Evolutionary conservation across 2,329 filamentous ascomycete species (phyloP).

Genomic region (Curvularia sp.): DNA sequence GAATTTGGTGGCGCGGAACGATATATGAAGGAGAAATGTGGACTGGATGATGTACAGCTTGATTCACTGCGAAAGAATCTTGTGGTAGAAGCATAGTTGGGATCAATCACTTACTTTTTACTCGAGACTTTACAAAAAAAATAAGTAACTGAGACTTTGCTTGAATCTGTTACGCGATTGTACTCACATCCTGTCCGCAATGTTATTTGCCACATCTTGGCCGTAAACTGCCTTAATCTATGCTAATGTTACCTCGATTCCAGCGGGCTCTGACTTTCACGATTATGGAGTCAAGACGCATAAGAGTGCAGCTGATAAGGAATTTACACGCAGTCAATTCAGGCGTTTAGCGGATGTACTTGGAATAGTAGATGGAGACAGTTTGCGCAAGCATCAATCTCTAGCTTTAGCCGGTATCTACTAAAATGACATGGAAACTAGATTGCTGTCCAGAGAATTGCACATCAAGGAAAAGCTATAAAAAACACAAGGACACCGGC

Average conservation of each 20-base stretch:
- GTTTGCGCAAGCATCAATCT: neutral
- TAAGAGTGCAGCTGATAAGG: neutral
- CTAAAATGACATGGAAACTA: neutral
- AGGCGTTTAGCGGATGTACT: neutral
- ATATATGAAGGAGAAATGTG: constrained; percentile 67
- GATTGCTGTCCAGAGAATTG: neutral
- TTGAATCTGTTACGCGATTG: too few relatives aligned
- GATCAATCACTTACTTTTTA: too few relatives aligned
- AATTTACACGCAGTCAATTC: neutral
- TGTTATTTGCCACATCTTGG: too few relatives aligned
- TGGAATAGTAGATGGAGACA: neutral
- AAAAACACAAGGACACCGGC: neutral
- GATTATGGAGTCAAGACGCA: neutral
- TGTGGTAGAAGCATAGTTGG: constrained; percentile 18
- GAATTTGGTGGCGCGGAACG: constrained; percentile 69
- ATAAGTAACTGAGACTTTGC: too few relatives aligned
- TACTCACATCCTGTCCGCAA: too few relatives aligned
- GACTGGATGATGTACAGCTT: constrained; percentile 64
- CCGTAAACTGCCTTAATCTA: too few relatives aligned
- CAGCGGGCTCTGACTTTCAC: neutral
- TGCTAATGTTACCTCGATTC: too few relatives aligned
- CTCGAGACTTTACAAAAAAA: too few relatives aligned
- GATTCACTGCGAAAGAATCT: constrained; percentile 53
- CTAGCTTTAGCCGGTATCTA: neutral
- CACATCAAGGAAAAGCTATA: neutral